A percentile compares a stretch with the other conserved stretches of the same genome.
These are phyloP conservation scores for Neurospora sp. DNA, from an alignment of 495 filamentous ascomycete species.

Conservation along the genomic window DNA sequence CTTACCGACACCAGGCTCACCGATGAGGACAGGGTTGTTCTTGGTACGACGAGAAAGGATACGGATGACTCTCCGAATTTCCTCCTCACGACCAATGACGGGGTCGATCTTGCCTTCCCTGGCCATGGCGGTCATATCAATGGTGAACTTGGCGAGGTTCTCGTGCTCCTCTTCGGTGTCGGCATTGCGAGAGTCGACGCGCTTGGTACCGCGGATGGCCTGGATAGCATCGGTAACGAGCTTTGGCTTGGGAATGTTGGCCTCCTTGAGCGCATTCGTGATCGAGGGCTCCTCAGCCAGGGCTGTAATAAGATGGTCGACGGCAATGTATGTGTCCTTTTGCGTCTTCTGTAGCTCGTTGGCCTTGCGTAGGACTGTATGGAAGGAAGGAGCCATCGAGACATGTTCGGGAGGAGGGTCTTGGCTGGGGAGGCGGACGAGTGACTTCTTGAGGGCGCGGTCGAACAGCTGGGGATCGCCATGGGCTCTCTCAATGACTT, in stretches of 20 bases:
- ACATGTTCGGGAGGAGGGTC: slow-evolving; percentile 86
- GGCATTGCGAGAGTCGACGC: slow-evolving; percentile 90
- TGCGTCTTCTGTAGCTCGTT: slow-evolving; percentile 91
- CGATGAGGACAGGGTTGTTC: slow-evolving; percentile 92
- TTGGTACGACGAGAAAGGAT: slow-evolving; percentile 92
- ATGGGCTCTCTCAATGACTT: slow-evolving; percentile 88
- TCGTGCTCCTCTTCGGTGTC: slow-evolving; percentile 85
- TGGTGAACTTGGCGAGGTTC: slow-evolving; percentile 92
- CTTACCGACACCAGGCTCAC: slow-evolving; percentile 97
- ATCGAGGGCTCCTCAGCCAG: slow-evolving; percentile 69
- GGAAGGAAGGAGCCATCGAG: slow-evolving; percentile 67
- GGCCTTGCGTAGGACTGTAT: slow-evolving; percentile 69
- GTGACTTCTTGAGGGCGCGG: slow-evolving; percentile 74
- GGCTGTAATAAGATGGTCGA: slow-evolving; percentile 84
- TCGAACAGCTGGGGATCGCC: slow-evolving; percentile 85
- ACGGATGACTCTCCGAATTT: slow-evolving; percentile 86
- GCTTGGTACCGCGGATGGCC: slow-evolving; percentile 78
- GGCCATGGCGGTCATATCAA: slow-evolving; percentile 91
- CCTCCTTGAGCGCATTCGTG: slow-evolving; percentile 62
- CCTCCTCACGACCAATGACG: slow-evolving; percentile 94
- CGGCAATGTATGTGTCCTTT: slow-evolving; percentile 86
- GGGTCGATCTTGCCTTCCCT: slow-evolving; percentile 96
- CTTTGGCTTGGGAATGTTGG: slow-evolving; percentile 86
- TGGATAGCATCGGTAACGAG: slow-evolving; percentile 78
- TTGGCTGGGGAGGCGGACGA: slow-evolving; percentile 87